Evolutionary conservation across 345 rosid species (phyloP), one percentile per base, ranked within the genome.

Genomic region (Rhodamnia argentea): DNA sequence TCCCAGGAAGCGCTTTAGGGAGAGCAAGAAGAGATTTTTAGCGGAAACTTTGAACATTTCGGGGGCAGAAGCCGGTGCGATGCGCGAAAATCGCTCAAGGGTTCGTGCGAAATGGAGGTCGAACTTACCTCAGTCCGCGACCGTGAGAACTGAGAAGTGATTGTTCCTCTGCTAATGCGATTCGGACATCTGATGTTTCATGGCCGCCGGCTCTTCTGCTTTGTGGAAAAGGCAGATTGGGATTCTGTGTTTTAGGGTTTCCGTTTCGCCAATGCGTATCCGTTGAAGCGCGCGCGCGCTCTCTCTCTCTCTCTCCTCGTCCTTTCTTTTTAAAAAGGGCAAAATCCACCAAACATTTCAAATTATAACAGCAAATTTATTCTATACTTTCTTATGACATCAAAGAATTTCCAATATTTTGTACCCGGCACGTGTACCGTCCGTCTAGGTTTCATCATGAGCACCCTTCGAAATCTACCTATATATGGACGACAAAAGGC

Each of bases 391-490:
- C 3, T 37, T 37, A 37, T 37, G 40, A 37, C 40, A 37, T 37
- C 40, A 37, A 37, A 37, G 40, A 37, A 37, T 37, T 37, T 37
- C 40, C 40, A 37, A 37, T 37, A 37, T 2, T 3, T 37, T 37
- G 40, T 37, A 37, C 40, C 40, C 40, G 40, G 40, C 40, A 37
- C 40, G 40, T 37, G 40, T 37, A 37, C 40, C 40, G 40, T 37
- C 40, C 40, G 40, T 37, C 40, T 37, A 37, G 40, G 40, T 37
- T 37, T 3, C 40, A 37, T 37, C 40, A 37, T n/a, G 4, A 59
- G 4, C 18, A 59, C 1, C 4, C 1, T 1, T 52, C 0, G 5
- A 5, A 15, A 13, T 26, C 13, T 14, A 5, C 53, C 12, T 52
- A 13, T 1, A 52, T 13, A 15, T 52, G 16, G 4, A 14, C 5